These are phyloP conservation scores for Sporothrix curviconia DNA, from an alignment of 2,329 filamentous ascomycete species.

Conservation along the genomic window DNA sequence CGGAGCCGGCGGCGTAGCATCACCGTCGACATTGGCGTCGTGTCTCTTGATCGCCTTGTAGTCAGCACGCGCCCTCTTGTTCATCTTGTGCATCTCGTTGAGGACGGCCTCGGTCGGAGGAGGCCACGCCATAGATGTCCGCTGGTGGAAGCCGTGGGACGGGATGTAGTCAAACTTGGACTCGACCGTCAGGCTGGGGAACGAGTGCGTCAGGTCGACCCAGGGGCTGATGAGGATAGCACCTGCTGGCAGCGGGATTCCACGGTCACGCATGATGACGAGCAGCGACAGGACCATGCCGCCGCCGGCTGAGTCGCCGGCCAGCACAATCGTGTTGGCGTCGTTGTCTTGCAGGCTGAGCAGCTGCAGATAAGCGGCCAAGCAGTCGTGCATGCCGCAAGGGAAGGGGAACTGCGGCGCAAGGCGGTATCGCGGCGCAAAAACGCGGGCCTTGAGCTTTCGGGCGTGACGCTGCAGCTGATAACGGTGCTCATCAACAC, in stretches of 20 bases:
- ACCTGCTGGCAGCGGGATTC: conserved; percentile 77
- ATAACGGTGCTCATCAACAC: conserved; percentile 94
- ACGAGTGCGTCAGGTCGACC: conserved; percentile 93
- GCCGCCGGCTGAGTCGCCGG: conserved; percentile 87
- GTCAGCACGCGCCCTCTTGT: conserved; percentile 32
- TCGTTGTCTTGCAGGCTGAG: conserved; percentile 59
- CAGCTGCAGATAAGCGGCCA: conserved; percentile 81
- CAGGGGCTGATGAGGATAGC: conserved; percentile 89
- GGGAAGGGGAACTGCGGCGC: conserved; percentile 94
- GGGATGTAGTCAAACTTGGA: conserved; percentile 83
- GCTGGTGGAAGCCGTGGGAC: conserved; percentile 78
- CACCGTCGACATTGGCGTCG: neutral
- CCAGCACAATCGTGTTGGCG: conserved; percentile 75
- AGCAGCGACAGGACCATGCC: conserved; percentile 82
- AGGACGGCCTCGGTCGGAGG: conserved; percentile 77
- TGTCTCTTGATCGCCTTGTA: neutral
- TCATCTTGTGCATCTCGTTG: conserved; percentile 44
- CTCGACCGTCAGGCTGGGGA: conserved; percentile 75
- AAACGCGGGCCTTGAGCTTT: conserved; percentile 82
- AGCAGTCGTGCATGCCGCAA: conserved; percentile 81
- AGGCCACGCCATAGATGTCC: conserved; percentile 85
- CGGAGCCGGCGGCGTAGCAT: neutral
- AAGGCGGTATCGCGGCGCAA: conserved; percentile 81
- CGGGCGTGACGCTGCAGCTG: conserved; percentile 94
- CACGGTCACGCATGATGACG: conserved; percentile 73